Percentiles rank a stretch among this genome's conserved stretches.
phyloP scores from a whole-genome alignment of 2,329 filamentous ascomycete species.

The Arthrobotrys pseudoclavata region DNA sequence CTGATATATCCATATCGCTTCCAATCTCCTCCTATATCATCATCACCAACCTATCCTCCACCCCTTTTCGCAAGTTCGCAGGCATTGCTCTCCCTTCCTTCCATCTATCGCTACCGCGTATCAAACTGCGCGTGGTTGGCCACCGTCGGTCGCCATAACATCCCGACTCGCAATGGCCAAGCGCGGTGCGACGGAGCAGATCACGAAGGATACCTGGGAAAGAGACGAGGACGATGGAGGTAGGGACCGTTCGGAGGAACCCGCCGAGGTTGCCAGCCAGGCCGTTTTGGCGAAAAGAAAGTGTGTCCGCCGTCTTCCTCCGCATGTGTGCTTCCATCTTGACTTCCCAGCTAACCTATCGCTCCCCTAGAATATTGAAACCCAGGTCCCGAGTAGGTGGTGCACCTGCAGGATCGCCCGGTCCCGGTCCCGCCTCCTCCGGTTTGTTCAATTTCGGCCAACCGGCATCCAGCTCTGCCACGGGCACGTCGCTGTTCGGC shows the following conservation, averaged over 20 bases:
- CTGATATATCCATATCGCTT: no score
- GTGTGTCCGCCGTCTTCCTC: slow-evolving; percentile 17
- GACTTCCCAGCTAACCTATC: neutral
- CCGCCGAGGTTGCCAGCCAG: slow-evolving; percentile 43
- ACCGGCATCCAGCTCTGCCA: slow-evolving; percentile 11
- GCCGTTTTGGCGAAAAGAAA: slow-evolving; percentile 53
- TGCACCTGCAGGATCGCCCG: slow-evolving; percentile 10
- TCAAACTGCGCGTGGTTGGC: neutral
- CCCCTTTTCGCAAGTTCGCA: neutral
- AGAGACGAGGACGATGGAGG: slow-evolving; percentile 49
- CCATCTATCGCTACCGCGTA: neutral
- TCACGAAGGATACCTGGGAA: slow-evolving; percentile 58
- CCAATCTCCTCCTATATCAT: no score
- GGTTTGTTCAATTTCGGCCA: slow-evolving; percentile 50
- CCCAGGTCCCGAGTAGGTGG: slow-evolving; percentile 48
- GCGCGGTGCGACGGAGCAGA: slow-evolving; percentile 56
- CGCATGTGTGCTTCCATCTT: neutral
- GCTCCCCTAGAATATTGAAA: slow-evolving; percentile 46
- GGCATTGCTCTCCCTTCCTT: neutral
- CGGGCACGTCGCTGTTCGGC: slow-evolving; percentile 34
- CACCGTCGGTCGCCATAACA: neutral
- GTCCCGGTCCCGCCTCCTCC: slow-evolving; percentile 27
- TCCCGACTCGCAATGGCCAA: slow-evolving; percentile 43
- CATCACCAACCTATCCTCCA: neutral
- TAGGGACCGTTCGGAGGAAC: slow-evolving; percentile 56